A percentile compares a stretch with the other conserved stretches of the same genome.
These are phyloP conservation scores for Paradendryphiella salina DNA, from an alignment of 2,329 filamentous ascomycete genomes.

Conservation along the genomic window DNA sequence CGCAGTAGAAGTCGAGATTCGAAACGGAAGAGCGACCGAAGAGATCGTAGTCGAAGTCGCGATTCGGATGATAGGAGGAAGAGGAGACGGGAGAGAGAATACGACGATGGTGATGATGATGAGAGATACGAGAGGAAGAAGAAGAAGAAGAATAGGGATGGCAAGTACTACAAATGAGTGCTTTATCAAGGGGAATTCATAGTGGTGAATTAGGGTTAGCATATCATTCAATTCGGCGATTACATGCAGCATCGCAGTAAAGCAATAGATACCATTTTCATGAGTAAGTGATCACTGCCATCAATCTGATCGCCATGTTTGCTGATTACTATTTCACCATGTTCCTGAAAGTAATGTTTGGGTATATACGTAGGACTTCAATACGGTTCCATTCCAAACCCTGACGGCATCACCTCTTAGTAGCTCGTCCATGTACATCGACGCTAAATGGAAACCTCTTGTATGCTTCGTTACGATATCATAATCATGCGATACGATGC, in stretches of 20 bases:
- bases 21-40: conserved; percentile 21
- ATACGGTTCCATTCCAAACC: background rate
- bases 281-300: too few species aligned
- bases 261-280: too few species aligned
- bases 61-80: conserved; percentile 32
- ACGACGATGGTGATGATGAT: conserved; percentile 29
- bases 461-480: background rate
- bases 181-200: background rate
- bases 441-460: background rate
- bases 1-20: conserved; percentile 33
- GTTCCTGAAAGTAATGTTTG: too few species aligned
- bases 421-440: background rate
- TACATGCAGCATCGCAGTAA: background rate
- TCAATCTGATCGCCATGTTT: too few species aligned
- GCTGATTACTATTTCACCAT: too few species aligned
- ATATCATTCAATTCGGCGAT: background rate
- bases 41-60: conserved; percentile 24
- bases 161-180: conserved; percentile 13
- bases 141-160: conserved; percentile 26
- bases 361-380: too few species aligned
- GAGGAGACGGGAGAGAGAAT: conserved; percentile 31
- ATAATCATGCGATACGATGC: background rate
- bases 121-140: conserved; percentile 23
- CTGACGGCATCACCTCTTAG: background rate
- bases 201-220: background rate